Evolutionary conservation across 2,329 filamentous ascomycete genomes (phyloP).

Genomic region (Scedosporium apiospermum): DNA sequence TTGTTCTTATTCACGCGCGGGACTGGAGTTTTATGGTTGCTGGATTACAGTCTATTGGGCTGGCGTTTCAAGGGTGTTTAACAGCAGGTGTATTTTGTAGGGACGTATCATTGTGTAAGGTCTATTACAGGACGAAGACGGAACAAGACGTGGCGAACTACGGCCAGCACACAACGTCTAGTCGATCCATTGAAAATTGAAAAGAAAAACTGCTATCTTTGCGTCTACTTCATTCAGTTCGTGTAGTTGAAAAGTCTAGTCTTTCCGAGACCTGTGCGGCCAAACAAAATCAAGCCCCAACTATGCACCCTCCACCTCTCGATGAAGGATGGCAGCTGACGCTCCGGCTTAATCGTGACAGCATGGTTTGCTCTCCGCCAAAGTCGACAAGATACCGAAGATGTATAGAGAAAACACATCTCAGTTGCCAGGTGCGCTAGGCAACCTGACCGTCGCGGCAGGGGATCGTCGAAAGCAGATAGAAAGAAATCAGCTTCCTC

Average conservation of each 20-base stretch:
- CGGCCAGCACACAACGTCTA: no score
- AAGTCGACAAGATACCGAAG: constrained; percentile 69
- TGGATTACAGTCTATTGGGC: no score
- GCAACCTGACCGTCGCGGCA: constrained; percentile 47
- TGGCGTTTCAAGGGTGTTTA: no score
- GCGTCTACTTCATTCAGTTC: no score
- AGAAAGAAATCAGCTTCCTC: background rate
- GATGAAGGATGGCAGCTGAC: constrained; percentile 70
- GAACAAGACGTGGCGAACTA: no score
- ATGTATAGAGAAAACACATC: constrained; percentile 51
- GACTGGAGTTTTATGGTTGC: no score
- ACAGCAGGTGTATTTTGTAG: no score
- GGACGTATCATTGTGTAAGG: no score
- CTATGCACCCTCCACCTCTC: constrained; percentile 80
- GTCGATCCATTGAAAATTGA: no score
- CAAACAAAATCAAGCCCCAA: constrained; percentile 90
- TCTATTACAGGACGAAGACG: no score
- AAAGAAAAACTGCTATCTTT: no score
- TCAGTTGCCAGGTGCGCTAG: constrained; percentile 50
- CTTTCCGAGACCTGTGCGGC: constrained; percentile 3
- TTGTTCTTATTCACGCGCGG: no score
- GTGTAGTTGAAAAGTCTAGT: background rate
- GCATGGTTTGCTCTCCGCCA: constrained; percentile 62
- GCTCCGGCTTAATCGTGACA: constrained; percentile 99
- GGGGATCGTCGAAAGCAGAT: background rate